A percentile compares a stretch with the other conserved stretches of the same genome.
Evolutionary conservation across 2,329 filamentous ascomycete genomes (phyloP).

Genomic region (Chaetomium strumarium): DNA sequence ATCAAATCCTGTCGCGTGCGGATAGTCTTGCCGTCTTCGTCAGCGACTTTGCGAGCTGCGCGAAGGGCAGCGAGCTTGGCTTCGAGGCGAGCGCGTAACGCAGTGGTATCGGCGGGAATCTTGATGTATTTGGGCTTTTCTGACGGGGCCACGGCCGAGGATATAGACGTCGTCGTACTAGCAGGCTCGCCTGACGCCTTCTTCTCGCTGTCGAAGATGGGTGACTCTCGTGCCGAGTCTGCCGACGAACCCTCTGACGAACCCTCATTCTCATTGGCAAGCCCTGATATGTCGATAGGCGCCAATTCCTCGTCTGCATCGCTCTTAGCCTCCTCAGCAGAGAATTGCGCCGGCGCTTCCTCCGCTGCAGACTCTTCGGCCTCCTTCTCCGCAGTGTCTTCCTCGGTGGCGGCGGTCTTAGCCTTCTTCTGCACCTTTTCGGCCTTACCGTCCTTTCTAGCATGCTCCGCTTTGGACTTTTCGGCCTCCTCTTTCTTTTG

Average conservation of each 20-base stretch:
- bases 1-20: conserved; percentile 87
- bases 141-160: conserved; percentile 56
- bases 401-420: conserved; percentile 44
- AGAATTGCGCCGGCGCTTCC: conserved; percentile 17
- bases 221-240: conserved; percentile 51
- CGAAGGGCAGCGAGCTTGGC: conserved; percentile 81
- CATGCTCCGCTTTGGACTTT: conserved; percentile 8
- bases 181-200: conserved; percentile 41
- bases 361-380: conserved; percentile 10
- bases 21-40: conserved; percentile 72
- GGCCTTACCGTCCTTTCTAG: conserved; percentile 26
- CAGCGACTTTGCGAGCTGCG: conserved; percentile 80
- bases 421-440: conserved; percentile 48
- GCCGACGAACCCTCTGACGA: conserved; percentile 32
- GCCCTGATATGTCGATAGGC: conserved; percentile 41
- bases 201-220: conserved; percentile 50
- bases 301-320: conserved; percentile 33
- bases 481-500: conserved; percentile 23
- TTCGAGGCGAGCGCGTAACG: conserved; percentile 71
- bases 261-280: conserved; percentile 43
- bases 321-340: conserved; percentile 28
- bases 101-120: conserved; percentile 64
- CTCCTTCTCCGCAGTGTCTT: conserved; percentile 4
- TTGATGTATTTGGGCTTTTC: conserved; percentile 61
- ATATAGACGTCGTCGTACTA: conserved; percentile 61